Evolutionary conservation across 2,329 filamentous ascomycete species (phyloP), one percentile per base, ranked within the genome.

Genomic region (Trichophyton simii): DNA sequence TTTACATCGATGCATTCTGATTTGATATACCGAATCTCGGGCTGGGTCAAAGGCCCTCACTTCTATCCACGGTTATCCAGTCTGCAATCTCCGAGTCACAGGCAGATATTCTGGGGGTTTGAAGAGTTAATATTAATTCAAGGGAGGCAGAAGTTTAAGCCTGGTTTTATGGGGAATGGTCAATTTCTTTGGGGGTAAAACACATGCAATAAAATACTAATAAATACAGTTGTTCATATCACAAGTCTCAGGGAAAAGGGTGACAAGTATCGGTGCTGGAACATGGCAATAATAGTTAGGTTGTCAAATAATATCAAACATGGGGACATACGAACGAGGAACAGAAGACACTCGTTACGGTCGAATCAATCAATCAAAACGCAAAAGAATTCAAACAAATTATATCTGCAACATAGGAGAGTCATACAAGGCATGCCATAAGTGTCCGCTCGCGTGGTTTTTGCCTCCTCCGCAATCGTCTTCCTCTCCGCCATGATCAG

Each of bases 391-490:
- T 38, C 11, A 38, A 13, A 38, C 34, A 38, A 38, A 38, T 9
- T 38, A 38, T n/a, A 54, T 34, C 22, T 31, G 44, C 44, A 54
- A 54, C 50, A 54, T 31, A 54, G 13, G 50, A 54, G 50, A 54
- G 31, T 54, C 50, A 54, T 54, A 54, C 50, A 54, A 13, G 28
- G 50, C 50, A 54, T 54, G 50, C 28, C 50, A n/a, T 54, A 38
- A 38, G 11, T 15, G n/a, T 44, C 41, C 41, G 50, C 44, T 48
- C 44, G 44, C 44, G 44, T 48, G 44, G 28, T 28, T 54, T 34
- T 54, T 20, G 46, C 20, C 48, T 22, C 25, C 48, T 31, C 48
- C 48, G 20, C 48, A 52, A 52, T 52, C n/a, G 6, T 31, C 28
- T 48, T 22, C 18, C 8, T 28, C 48, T 22, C 48, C 48, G 20